These are phyloP conservation scores for Cymodocea nodosa DNA, from an alignment of 116 monocot genomes.

Conservation along the genomic window DNA sequence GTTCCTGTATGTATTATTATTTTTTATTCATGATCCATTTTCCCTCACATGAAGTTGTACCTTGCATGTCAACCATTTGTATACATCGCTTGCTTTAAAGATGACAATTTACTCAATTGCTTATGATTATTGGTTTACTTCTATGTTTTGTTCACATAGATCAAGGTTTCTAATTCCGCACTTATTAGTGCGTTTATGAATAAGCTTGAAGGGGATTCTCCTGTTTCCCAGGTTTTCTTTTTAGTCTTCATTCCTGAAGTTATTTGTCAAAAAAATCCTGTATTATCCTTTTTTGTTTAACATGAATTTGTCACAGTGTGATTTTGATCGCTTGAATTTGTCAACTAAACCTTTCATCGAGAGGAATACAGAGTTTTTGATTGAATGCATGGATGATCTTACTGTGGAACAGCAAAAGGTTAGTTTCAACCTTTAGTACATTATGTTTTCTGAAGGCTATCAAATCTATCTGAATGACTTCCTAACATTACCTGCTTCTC, in stretches of 20 bases:
- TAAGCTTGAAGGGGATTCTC: slow-evolving; percentile 81
- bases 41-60: background rate
- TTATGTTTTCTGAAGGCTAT: too few species aligned
- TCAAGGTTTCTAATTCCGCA: slow-evolving; percentile 93
- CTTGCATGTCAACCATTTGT: too few species aligned
- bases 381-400: slow-evolving; percentile 99
- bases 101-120: too few species aligned
- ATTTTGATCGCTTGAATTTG: slow-evolving; percentile 79
- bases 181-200: slow-evolving; percentile 94
- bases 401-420: slow-evolving; percentile 95
- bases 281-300: background rate
- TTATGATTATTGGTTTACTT: background rate
- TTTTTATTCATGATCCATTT: background rate
- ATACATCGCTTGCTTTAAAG: too few species aligned
- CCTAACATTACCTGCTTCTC: background rate
- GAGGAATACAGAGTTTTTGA: slow-evolving; percentile 90
- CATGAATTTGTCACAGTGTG: slow-evolving; percentile 45
- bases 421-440: background rate
- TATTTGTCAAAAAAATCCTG: too few species aligned
- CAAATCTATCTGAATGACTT: background rate
- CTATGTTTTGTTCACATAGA: slow-evolving; percentile 31
- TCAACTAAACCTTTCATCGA: slow-evolving; percentile 86
- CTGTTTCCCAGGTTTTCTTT: slow-evolving; percentile 58
- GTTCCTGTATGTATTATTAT: slow-evolving; percentile 49
- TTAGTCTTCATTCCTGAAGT: background rate